phyloP scores from a whole-genome alignment of 2,329 filamentous ascomycete genomes.

The Drechslerella dactyloides region DNA sequence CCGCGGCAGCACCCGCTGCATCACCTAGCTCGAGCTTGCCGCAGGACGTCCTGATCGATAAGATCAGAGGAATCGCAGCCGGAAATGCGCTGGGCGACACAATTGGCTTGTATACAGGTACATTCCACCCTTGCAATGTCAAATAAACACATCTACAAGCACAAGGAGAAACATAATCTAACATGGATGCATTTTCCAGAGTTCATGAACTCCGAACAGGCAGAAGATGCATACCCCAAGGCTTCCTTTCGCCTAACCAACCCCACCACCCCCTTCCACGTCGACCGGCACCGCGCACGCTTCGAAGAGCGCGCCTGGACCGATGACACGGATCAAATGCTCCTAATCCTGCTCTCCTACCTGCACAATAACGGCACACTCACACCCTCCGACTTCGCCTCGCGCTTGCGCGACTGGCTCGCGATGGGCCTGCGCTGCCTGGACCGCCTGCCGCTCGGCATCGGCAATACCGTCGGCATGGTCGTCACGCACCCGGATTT shows the following conservation, averaged over 20 bases:
- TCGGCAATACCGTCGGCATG: constrained; percentile 61
- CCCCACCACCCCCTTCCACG: constrained; percentile 59
- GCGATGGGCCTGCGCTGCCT: constrained; percentile 61
- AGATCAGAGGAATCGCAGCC: constrained; percentile 61
- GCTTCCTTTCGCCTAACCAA: constrained; percentile 59
- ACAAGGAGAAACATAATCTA: not conserved
- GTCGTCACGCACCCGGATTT: constrained; percentile 60
- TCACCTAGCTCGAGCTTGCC: constrained; percentile 57
- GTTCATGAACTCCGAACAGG: constrained; percentile 59
- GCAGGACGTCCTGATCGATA: constrained; percentile 56
- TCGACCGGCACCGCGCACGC: constrained; percentile 61
- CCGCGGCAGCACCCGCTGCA: constrained; percentile 54
- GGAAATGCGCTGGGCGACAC: constrained; percentile 65
- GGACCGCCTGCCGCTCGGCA: constrained; percentile 61
- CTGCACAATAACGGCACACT: constrained; percentile 60
- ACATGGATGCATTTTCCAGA: constrained; percentile 55
- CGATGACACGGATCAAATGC: constrained; percentile 65
- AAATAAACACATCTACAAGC: not conserved
- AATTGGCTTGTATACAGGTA: constrained; percentile 64
- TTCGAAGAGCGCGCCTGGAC: constrained; percentile 62
- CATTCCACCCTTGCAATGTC: no score
- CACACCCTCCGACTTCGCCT: constrained; percentile 60
- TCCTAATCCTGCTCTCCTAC: constrained; percentile 62
- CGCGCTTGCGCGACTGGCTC: constrained; percentile 62
- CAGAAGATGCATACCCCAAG: constrained; percentile 58